phyloP scores from a whole-genome alignment of 2,329 filamentous ascomycete genomes.

The Paraconiothyrium brasiliense region DNA sequence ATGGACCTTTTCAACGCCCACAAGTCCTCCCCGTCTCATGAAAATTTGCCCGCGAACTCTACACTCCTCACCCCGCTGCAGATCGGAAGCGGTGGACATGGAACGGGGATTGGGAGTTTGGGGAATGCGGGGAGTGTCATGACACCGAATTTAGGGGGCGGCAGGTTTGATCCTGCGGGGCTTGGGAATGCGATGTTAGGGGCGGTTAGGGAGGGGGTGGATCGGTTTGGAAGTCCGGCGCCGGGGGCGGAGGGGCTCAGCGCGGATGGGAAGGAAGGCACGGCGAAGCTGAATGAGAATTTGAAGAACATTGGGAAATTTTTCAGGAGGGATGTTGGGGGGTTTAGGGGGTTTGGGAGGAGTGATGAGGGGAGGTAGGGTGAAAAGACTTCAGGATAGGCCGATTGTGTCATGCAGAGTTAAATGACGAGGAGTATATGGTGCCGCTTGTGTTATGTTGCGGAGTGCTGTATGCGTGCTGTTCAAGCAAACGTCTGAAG shows the following conservation, averaged over 20 bases:
- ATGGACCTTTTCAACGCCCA: slow-evolving; percentile 93
- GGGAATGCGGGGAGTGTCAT: slow-evolving; percentile 50
- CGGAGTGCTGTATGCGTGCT: too few relatives aligned
- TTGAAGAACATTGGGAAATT: slow-evolving; percentile 96
- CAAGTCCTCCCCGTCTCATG: slow-evolving; percentile 71
- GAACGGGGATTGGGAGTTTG: slow-evolving; percentile 54
- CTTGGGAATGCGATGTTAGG: slow-evolving; percentile 89
- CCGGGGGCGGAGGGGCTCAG: slow-evolving; percentile 41
- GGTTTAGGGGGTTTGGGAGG: slow-evolving; percentile 49
- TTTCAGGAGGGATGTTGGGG: slow-evolving; percentile 85
- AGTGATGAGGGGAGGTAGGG: slow-evolving; percentile 41
- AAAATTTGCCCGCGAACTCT: slow-evolving; percentile 63
- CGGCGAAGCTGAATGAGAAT: slow-evolving; percentile 88
- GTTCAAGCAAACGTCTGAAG: too few relatives aligned
- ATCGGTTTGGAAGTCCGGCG: slow-evolving; percentile 72
- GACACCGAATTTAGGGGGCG: slow-evolving; percentile 48
- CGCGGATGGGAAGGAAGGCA: slow-evolving; percentile 60
- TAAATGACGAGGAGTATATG: not conserved
- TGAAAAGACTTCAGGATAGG: not conserved
- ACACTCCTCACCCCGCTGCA: slow-evolving; percentile 50
- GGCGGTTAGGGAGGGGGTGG: slow-evolving; percentile 84
- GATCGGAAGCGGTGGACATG: slow-evolving; percentile 50
- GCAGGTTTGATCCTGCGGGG: slow-evolving; percentile 78
- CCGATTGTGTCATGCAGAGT: not conserved
- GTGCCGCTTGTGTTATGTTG: too few relatives aligned